Evolutionary conservation across 1,284 basidiomycete genomes (phyloP), one percentile per base, ranked within the genome.

Genomic region (Meira nashicola): DNA sequence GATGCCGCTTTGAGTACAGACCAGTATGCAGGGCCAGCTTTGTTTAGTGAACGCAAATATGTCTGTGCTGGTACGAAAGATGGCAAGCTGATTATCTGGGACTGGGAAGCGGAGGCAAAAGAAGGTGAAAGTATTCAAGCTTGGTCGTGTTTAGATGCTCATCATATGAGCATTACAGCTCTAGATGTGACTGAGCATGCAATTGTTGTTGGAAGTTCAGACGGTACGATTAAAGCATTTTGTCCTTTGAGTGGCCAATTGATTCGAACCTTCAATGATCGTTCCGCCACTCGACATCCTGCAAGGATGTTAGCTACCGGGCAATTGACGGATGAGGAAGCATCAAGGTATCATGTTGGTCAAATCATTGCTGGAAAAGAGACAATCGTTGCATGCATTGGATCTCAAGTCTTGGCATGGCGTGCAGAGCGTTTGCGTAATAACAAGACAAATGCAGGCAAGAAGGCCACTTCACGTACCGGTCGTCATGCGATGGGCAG

Each of bases 361-460:
- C 84, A 85, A 68, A 86, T 92, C 39, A 66, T 87, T 7, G 73
- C 90, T 0, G 83, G 85, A 55, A 81, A 82, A 47, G 86, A 90
- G 43, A 79, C 84, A 14, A 62, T 91, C 33, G 78, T 90, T 39
- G 85, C 85, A 8, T 81, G 81, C 41, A 83, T 88, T 9, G 89
- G 86, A 1, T 83, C 83, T 58, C 80, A 83, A 53, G 83, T 89
- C 4, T 79, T 89, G 68, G 83, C 86, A 1, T 91, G 88, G 86
- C 83, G 83, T 61, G 84, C 85, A 2, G 86, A 84, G 19, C 14
- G 37, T 37, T 11, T 25, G 14, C 28, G 28, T 4, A 33, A 33
- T 33, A 33, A 33, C 28, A 5, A 49, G 46, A 17, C 37, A 37
- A 23, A 38, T 28, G 10, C 19, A 23, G 54, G 39, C 23, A 52